Evolutionary conservation across 2,329 filamentous ascomycete species (phyloP), one percentile per base, ranked within the genome.

Genomic region (Fusarium redolens): DNA sequence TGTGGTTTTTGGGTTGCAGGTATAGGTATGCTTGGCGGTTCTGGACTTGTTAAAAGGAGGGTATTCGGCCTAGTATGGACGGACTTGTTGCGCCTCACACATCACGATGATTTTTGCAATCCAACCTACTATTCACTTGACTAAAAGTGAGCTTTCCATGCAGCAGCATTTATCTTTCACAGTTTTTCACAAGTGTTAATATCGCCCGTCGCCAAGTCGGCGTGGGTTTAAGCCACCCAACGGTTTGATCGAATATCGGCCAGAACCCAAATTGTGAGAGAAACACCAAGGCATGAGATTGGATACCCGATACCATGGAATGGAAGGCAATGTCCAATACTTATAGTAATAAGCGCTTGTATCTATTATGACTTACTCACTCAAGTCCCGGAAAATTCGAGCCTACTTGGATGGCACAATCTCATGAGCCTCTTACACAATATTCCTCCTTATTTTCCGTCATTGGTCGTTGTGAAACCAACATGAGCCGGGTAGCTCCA

Each of bases 351-450:
- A 28, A 7, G 28, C 28, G 28, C 28, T 28, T 28, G 28, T 28
- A 28, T 28, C 28, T 28, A 28, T 28, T 28, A 28, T 28, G 28
- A 7, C 3, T 15, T 11, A 4, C n/a, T 25, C 12, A 8, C 20
- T 12, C 5, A 15, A 8, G 8, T n/a, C 9, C 4, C 7, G 2
- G 2, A 10, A 0, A 17, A 4, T 17, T 17, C 4, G 10, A 12
- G 2, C 13, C 12, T 1, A 25, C 7, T 2, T 40, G n/a, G 13
- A 9, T 30, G 22, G 50, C 25, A 40, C 15, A 13, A 40, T 54
- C 6, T 13, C 7, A 12, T 9, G 18, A 40, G 12, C 17, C 6
- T 35, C 18, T 52, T 28, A 33, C 31, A 15, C 13, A 5, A 37
- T 37, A 10, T 3, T 20, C 6, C 31, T 12, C 6, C 6, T 1